A percentile compares a stretch with the other conserved stretches of the same genome.
Conservation (phyloP, 2,329 filamentous ascomycete species). For the Talaromyces sp. region DNA sequence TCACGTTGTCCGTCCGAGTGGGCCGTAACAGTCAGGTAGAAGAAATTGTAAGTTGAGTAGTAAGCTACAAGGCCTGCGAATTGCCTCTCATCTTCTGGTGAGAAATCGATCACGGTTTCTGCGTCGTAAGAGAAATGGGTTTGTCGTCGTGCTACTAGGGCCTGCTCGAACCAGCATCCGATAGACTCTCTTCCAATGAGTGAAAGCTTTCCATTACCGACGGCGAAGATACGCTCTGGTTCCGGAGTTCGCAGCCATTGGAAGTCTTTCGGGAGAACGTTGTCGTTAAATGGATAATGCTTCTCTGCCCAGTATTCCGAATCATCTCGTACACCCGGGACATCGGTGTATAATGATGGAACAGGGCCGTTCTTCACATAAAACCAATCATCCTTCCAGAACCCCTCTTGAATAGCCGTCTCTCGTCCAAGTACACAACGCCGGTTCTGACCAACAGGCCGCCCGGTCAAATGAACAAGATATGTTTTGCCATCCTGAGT, state of each 20-base stretch:
- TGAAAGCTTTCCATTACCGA: constrained; percentile 14
- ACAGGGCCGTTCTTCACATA: constrained; percentile 18
- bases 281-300: constrained; percentile 9
- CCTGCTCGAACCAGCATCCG: constrained; percentile 19
- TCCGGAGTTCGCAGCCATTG: constrained; percentile 18
- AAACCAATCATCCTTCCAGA: constrained; percentile 20
- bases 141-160: constrained; percentile 18
- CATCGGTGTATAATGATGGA: constrained; percentile 18
- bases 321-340: constrained; percentile 14
- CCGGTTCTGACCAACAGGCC: constrained; percentile 17
- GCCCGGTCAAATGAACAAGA: constrained; percentile 19
- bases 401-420: constrained; percentile 19
- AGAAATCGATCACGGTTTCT: constrained; percentile 17
- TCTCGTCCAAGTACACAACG: constrained; percentile 20
- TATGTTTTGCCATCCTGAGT: constrained; percentile 16
- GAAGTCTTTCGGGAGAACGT: constrained; percentile 14
- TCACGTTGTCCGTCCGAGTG: constrained; percentile 19
- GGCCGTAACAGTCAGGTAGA: constrained; percentile 19
- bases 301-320: constrained; percentile 16
- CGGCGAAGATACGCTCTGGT: constrained; percentile 10
- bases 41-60: constrained; percentile 18
- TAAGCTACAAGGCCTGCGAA: constrained; percentile 18
- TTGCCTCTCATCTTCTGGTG: constrained; percentile 17
- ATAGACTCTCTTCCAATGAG: constrained; percentile 17
- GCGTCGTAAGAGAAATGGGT: constrained; percentile 20